Base-by-base conservation (phyloP, 2,329 filamentous ascomycete genomes). In the Ceratocystis alfenasii region DNA sequence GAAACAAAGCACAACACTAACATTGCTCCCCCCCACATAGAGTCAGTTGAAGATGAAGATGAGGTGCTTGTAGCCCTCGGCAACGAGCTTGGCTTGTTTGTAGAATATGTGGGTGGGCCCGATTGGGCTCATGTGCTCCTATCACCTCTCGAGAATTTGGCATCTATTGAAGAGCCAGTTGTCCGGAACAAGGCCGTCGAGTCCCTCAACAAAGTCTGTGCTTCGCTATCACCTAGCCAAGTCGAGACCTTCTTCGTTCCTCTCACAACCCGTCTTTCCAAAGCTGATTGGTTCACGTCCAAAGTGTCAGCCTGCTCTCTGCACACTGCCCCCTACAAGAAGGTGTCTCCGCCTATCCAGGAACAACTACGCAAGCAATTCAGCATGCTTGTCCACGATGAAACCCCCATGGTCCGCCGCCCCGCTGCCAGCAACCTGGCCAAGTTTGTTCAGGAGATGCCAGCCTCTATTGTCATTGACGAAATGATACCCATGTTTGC, bases 401-500 rank as follows among this genome's bases (percentile, higher is more conserved):
- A 99, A 76, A 99, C 94, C 50, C 94, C 94, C 59, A 99, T 99
- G 94, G 94, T 99, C 70, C 88, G 94, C 77, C 88, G 94, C 80
- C 92, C 96, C 78, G 89, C 94, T 62, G 94, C 94, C 69, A 97
- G 91, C 77, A 94, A 97, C 78, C 82, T 99, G 72, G 89, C 93
- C 72, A 96, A 95, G 75, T 99, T 99, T 74, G 89, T 97, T 73
- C 96, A 95, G 80, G 90, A 94, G 77, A 96, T 97, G 90, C 86
- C 90, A 57, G 86, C 92, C 60, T 82, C 88, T 67, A 86, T 96
- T 72, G 90, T 97, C 71, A 90, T 99, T 72, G 90, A 96, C 66
- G 94, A 99, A 79, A 97, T 99, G 90, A 96, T 99, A 79, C 90
- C 93, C 74, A 84, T 97, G 71, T 99, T 99, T 79, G 92, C 97